These are phyloP conservation scores for Globisporangium uncinulatum DNA, from an alignment of 352 stramenopile species.

Conservation along the genomic window DNA sequence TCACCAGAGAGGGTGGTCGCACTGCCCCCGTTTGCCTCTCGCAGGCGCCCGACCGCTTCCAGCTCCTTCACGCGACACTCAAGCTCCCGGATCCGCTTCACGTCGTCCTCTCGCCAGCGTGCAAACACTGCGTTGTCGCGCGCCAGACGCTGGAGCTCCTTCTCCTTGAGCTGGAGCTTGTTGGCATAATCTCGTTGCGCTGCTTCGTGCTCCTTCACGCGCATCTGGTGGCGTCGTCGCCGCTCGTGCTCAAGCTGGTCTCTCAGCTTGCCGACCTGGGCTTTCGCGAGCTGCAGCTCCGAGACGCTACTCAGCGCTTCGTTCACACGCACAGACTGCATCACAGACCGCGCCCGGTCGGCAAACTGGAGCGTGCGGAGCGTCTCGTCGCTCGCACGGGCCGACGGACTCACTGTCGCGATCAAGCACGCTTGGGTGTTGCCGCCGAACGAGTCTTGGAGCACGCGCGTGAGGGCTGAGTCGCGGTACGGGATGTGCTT, in stretches of 20 bases:
- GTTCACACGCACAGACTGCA: conserved; percentile 72
- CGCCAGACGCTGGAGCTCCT: conserved; percentile 43
- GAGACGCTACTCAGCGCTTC: conserved; percentile 39
- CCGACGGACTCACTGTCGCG: conserved; percentile 50
- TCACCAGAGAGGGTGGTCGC: no score
- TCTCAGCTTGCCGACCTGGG: conserved; percentile 49
- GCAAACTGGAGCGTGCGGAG: conserved; percentile 77
- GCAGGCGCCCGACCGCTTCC: conserved; percentile 8
- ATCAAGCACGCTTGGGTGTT: conserved; percentile 73
- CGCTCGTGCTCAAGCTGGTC: conserved; percentile 47
- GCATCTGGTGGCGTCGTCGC: conserved; percentile 33
- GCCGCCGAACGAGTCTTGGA: conserved; percentile 80
- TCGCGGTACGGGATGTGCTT: conserved; percentile 91
- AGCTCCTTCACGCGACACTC: conserved; percentile 41
- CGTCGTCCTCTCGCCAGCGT: conserved; percentile 55
- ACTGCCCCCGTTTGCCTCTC: background rate
- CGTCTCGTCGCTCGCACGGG: conserved; percentile 51
- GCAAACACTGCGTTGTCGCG: conserved; percentile 58
- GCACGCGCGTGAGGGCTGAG: conserved; percentile 82
- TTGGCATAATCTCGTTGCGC: conserved; percentile 41
- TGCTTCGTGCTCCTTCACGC: conserved; percentile 51
- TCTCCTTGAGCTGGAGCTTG: conserved; percentile 57
- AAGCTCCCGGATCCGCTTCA: conserved; percentile 42
- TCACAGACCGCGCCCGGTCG: conserved; percentile 60
- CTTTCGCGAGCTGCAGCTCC: conserved; percentile 52